These are phyloP conservation scores for Monilinia aucupariae DNA, from an alignment of 2,329 filamentous ascomycete genomes.

Conservation along the genomic window DNA sequence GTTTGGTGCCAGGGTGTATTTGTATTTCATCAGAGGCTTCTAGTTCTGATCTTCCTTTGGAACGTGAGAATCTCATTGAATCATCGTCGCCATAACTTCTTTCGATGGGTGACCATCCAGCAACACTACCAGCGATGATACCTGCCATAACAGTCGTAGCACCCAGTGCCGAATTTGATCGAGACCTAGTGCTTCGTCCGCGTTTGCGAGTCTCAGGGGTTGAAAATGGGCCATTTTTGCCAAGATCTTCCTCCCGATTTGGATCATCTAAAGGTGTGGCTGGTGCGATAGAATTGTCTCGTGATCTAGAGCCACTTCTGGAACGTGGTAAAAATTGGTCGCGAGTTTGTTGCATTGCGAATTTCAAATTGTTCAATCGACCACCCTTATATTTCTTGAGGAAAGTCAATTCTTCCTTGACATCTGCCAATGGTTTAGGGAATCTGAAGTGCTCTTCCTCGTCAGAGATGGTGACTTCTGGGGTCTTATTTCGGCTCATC, in stretches of 20 bases:
- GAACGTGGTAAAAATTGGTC: slow-evolving; percentile 60
- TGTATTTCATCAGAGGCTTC: slow-evolving; percentile 42
- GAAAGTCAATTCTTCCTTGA: slow-evolving; percentile 75
- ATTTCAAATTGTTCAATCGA: slow-evolving; percentile 74
- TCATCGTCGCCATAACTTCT: slow-evolving; percentile 39
- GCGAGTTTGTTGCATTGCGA: slow-evolving; percentile 69
- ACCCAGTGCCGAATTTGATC: slow-evolving; percentile 63
- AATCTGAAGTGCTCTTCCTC: slow-evolving; percentile 61
- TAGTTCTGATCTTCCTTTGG: slow-evolving; percentile 35
- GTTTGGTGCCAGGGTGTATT: slow-evolving; percentile 45
- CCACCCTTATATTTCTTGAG: slow-evolving; percentile 76
- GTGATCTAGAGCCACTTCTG: slow-evolving; percentile 56
- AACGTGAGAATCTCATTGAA: slow-evolving; percentile 31
- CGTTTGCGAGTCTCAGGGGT: slow-evolving; percentile 59
- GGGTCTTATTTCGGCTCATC: slow-evolving; percentile 30
- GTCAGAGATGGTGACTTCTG: slow-evolving; percentile 54
- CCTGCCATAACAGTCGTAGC: slow-evolving; percentile 79
- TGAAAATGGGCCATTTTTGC: slow-evolving; percentile 40
- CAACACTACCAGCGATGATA: slow-evolving; percentile 70
- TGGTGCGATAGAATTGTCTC: slow-evolving; percentile 58
- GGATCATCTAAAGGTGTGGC: slow-evolving; percentile 51
- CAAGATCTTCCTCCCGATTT: slow-evolving; percentile 48
- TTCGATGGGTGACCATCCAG: slow-evolving; percentile 72
- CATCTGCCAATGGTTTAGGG: slow-evolving; percentile 66
- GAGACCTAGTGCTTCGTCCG: slow-evolving; percentile 60